A percentile compares a stretch with the other conserved stretches of the same genome.
These are phyloP conservation scores for Spathaspora girioi DNA, from an alignment of 805 yeast genomes.

Conservation along the genomic window DNA sequence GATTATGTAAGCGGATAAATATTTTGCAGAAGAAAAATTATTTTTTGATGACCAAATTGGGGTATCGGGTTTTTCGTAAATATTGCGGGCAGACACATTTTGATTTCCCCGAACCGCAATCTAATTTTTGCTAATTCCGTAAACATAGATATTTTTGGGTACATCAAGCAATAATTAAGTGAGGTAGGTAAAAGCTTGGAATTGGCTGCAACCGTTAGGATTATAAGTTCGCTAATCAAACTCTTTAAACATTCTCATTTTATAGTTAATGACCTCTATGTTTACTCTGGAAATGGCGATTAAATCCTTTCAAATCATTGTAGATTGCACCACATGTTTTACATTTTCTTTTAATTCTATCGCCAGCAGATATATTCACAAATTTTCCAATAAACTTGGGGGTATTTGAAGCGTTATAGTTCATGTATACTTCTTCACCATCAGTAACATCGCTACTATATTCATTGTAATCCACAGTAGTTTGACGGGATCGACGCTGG, in stretches of 20 bases:
- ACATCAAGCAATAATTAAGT: neutral
- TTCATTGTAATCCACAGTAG: neutral
- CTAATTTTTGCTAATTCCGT: neutral
- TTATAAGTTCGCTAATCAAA: no score
- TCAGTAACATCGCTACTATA: neutral
- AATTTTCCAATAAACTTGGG: constrained; percentile 14
- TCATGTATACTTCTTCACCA: constrained; percentile 4
- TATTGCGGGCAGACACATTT: neutral
- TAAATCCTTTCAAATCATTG: constrained; percentile 13
- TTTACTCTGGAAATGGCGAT: constrained; percentile 11
- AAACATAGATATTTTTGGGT: no score
- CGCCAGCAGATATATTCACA: constrained; percentile 6
- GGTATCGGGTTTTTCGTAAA: neutral
- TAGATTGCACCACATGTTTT: constrained; percentile 9
- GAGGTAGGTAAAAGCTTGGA: neutral
- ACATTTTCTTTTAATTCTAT: constrained; percentile 12
- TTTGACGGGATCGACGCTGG: neutral
- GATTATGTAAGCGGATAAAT: neutral
- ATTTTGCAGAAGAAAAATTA: neutral
- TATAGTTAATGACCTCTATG: neutral
- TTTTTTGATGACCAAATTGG: neutral
- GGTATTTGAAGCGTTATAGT: constrained; percentile 12
- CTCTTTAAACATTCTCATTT: no score
- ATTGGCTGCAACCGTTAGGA: neutral
- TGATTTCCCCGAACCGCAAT: neutral